A percentile compares a stretch with the other conserved stretches of the same genome.
phyloP scores from a whole-genome alignment of 129 eudicot species.

The Arctium minus region DNA sequence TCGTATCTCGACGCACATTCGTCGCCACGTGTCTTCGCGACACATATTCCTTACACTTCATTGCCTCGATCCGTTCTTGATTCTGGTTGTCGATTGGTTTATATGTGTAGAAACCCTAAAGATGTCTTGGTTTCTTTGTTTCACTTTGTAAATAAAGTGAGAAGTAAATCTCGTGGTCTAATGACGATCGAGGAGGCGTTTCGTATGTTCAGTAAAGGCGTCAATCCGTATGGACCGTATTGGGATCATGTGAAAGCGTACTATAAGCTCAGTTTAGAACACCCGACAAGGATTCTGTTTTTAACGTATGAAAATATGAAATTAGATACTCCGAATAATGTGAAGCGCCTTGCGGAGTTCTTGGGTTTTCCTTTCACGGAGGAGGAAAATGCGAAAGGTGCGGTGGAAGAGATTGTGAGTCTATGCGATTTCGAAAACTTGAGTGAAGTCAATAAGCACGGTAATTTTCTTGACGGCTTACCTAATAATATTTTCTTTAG shows the following conservation, averaged over 20 bases:
- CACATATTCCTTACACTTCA: background rate
- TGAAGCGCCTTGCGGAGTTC: background rate
- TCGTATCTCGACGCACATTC: background rate
- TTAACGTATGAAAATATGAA: background rate
- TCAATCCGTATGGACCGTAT: background rate
- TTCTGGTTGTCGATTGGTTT: background rate
- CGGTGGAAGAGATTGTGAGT: background rate
- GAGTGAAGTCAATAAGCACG: background rate
- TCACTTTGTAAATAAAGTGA: background rate
- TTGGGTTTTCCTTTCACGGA: background rate
- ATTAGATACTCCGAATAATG: background rate
- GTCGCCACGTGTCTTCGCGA: background rate
- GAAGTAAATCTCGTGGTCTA: background rate
- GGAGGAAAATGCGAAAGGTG: background rate
- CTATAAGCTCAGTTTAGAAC: background rate
- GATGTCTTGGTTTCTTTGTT: background rate
- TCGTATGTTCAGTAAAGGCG: background rate
- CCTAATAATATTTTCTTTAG: background rate
- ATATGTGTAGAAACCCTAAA: background rate
- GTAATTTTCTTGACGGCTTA: background rate
- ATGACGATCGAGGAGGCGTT: background rate
- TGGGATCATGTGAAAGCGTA: background rate
- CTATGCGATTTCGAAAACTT: background rate
- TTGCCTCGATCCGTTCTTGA: background rate
- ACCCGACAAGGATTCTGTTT: background rate